phyloP scores from a whole-genome alignment of 2,329 filamentous ascomycete genomes.

The Magnaporthiopsis rhizophila region DNA sequence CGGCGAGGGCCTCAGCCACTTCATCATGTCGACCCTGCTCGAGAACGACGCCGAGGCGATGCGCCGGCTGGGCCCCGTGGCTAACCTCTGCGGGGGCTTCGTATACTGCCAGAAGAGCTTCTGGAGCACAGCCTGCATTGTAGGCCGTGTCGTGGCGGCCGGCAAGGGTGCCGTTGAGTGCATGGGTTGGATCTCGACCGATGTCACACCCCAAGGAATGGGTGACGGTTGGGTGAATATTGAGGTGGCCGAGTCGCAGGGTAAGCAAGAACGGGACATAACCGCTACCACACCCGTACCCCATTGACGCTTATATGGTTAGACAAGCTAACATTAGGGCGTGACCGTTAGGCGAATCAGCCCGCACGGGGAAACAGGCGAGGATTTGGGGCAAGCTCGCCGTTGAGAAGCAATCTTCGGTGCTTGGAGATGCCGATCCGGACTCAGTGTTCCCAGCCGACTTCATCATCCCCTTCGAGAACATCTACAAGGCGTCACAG shows the following conservation, averaged over 20 bases:
- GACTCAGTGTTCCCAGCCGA: constrained; percentile 50
- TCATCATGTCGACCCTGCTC: constrained; percentile 57
- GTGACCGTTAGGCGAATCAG: neutral
- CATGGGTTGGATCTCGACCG: constrained; percentile 61
- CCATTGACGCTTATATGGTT: constrained; percentile 12
- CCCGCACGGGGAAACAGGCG: constrained; percentile 40
- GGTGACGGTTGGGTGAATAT: constrained; percentile 53
- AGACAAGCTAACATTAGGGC: neutral
- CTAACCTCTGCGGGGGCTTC: constrained; percentile 57
- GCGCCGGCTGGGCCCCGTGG: constrained; percentile 48
- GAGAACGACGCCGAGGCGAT: constrained; percentile 57
- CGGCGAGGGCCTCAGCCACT: constrained; percentile 53
- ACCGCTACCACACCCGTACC: neutral
- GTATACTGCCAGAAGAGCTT: constrained; percentile 57
- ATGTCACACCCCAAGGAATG: constrained; percentile 43
- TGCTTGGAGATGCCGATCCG: constrained; percentile 49
- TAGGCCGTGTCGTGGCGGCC: constrained; percentile 57
- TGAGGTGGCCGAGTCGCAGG: constrained; percentile 43
- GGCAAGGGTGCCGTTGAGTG: constrained; percentile 54
- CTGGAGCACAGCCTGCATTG: constrained; percentile 59
- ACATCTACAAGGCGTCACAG: constrained; percentile 41
- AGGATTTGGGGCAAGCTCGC: constrained; percentile 53
- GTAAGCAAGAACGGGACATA: constrained; percentile 26
- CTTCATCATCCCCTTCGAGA: constrained; percentile 54
- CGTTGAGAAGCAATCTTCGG: constrained; percentile 52